Base-by-base conservation (phyloP, 2,329 filamentous ascomycete genomes). In the Trichoderma harzianum region DNA sequence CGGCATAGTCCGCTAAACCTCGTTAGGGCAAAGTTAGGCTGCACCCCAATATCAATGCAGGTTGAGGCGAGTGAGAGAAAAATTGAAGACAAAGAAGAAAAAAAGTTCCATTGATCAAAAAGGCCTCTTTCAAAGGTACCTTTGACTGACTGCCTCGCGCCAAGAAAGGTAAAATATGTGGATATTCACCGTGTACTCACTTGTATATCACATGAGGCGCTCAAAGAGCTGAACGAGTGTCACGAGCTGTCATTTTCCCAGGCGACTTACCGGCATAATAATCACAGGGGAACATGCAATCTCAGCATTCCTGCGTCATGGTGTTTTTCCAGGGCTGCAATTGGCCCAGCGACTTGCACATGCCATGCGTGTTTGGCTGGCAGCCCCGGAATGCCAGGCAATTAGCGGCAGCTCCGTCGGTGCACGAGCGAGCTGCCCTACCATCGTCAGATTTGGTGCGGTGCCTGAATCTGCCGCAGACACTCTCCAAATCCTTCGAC, bases 291-390 rank as follows among this genome's bases (percentile, higher is more conserved):
- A 53, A 21, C 14, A 34, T 69, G 67, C 55, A 61, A 60, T 60
- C 66, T 47, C 55, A 61, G 66, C 66, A 69, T 62, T 69, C 57
- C 43, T 53, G 57, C 66, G 26, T 26, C 66, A 34, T 21, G 32
- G 32, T 43, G 65, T n/a, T 21, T 58, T 68, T 24, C 65, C 30
- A 47, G 55, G 36, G 55, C 57, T 69, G 28, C 57, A 47, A 69
- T 69, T 62, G 66, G 57, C 10, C 26, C 66, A 51, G 57, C 36
- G 28, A 21, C 28, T 26, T 69, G 66, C 66, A 69, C 66, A 69
- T 69, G 63, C 43, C 57, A 62, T 69, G 63, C 66, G 51, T 62
- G 39, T 53, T 69, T 62, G 57, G 66, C 21, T 61, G 66, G 30
- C 39, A 30, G 28, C 67, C 57, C 57, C 64, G 58, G 36, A 32